These are phyloP conservation scores for Babesia bovis DNA, from an alignment of 169 alveolate species.

Conservation along the genomic window DNA sequence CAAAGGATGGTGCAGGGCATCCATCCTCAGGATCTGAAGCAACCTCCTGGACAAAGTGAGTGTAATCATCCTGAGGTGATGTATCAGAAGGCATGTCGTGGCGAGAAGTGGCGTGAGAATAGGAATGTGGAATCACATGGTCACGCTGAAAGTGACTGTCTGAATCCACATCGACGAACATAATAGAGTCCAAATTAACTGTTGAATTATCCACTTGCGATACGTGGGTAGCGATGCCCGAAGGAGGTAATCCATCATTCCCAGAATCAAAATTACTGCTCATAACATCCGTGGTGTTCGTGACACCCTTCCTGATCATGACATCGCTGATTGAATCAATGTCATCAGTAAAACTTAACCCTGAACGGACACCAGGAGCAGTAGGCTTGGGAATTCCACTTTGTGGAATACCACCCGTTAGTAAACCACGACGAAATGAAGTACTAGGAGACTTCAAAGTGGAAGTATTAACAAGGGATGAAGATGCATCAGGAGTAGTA, in stretches of 20 bases:
- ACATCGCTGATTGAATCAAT: constrained; percentile 21
- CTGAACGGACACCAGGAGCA: not conserved
- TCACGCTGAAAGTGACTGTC: not conserved
- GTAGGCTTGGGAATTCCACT: not conserved
- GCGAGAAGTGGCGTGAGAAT: not conserved
- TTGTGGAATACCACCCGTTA: constrained; percentile 15
- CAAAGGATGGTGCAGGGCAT: not conserved
- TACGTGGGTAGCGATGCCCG: not conserved
- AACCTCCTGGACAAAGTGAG: not conserved
- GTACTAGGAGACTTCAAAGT: not conserved
- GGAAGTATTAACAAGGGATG: not conserved
- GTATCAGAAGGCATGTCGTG: not conserved
- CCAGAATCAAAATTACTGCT: not conserved
- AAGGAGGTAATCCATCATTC: not conserved
- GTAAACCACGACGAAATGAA: constrained; percentile 47
- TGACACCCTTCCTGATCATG: constrained; percentile 14
- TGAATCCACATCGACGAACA: constrained; percentile 20
- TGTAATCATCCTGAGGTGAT: not conserved
- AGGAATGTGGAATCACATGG: not conserved
- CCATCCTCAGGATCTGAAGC: not conserved
- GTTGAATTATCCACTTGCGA: not conserved
- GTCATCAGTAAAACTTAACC: constrained; percentile 54
- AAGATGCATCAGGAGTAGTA: not conserved
- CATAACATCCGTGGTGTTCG: not conserved
- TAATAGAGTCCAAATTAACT: not conserved